A percentile compares a stretch with the other conserved stretches of the same genome.
Evolutionary conservation across 331 rosid genomes (phyloP).

Genomic region (Arachis monticola): DNA sequence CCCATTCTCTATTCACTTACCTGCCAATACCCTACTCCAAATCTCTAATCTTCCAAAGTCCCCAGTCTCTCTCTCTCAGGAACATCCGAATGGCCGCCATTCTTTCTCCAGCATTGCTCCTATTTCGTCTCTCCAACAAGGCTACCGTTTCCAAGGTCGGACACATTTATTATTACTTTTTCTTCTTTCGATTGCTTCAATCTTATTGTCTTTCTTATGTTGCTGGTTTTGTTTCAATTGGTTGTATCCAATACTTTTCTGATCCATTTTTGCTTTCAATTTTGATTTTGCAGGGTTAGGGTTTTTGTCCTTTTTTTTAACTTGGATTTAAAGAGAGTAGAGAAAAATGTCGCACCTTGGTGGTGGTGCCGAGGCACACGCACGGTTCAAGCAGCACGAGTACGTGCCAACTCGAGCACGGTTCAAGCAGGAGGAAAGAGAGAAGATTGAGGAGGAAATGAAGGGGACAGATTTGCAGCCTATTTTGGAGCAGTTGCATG

Average conservation of each 20-base stretch:
- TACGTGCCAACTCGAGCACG: constrained; percentile 85
- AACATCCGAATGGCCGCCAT: too few species aligned
- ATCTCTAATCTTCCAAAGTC: too few species aligned
- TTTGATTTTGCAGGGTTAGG: not conserved
- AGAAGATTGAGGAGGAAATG: constrained; percentile 91
- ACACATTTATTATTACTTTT: too few species aligned
- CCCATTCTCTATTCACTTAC: too few species aligned
- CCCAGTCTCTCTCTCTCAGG: too few species aligned
- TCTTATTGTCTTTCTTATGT: not conserved
- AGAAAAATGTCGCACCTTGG: constrained; percentile 75
- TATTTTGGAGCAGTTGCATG: constrained; percentile 89
- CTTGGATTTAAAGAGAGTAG: not conserved
- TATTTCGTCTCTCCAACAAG: too few species aligned
- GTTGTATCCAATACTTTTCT: not conserved
- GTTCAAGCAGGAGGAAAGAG: constrained; percentile 89
- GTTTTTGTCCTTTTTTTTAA: not conserved
- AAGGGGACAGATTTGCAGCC: constrained; percentile 68
- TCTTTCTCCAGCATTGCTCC: too few species aligned
- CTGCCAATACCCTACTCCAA: too few species aligned
- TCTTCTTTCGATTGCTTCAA: not conserved
- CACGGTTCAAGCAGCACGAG: constrained; percentile 89
- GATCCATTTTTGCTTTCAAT: not conserved
- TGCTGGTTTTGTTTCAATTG: not conserved
- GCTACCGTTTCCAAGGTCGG: too few species aligned
- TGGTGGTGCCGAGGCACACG: constrained; percentile 98